Base-by-base conservation (phyloP, 768 basidiomycete species). In the Tricholomella constricta region DNA sequence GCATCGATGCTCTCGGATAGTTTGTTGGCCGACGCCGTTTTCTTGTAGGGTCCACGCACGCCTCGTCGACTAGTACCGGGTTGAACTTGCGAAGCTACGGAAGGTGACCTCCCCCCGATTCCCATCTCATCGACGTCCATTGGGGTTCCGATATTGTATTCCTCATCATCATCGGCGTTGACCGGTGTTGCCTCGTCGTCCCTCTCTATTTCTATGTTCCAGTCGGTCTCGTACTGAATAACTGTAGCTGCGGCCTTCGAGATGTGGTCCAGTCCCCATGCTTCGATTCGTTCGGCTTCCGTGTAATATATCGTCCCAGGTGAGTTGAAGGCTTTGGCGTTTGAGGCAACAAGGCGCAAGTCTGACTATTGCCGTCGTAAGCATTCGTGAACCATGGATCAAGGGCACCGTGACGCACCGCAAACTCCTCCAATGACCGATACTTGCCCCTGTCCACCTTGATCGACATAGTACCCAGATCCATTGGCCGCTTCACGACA, bases 401-500 rank as follows among this genome's bases (percentile, higher is more conserved):
- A 19, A 58, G 52, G 46, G 43, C 20, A 37, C n/a, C 43, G 37
- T 34, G 15, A 73, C 86, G 52, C 62, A 90, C 90, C 7, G 82
- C 75, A 64, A 92, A 92, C 37, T 92, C 89, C 51, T 91, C 89
- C 43, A 92, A 68, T 2, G 87, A 88, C 17, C 86, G 79, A 67
- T 96, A 96, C 56, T 81, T 83, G 5, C 89, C 88, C 62, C 72
- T 81, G 52, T 78, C 78, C 40, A 94, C 88, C 69, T 94, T 96
- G 49, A 75, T 73, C 17, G 85, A 71, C 75, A 98, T 89, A 0
- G 94, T 94, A 0, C 90, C 89, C 51, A 98, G 76, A 63, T 98
- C 94, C 94, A 98, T 98, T 6, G 95, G 94, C 17, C 78, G 76
- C 61, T 88, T 86, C 45, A 98, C 83, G 43, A 85, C 72, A 74